Conservation (phyloP, 257 asterid genomes). For the Lycium barbarum region DNA sequence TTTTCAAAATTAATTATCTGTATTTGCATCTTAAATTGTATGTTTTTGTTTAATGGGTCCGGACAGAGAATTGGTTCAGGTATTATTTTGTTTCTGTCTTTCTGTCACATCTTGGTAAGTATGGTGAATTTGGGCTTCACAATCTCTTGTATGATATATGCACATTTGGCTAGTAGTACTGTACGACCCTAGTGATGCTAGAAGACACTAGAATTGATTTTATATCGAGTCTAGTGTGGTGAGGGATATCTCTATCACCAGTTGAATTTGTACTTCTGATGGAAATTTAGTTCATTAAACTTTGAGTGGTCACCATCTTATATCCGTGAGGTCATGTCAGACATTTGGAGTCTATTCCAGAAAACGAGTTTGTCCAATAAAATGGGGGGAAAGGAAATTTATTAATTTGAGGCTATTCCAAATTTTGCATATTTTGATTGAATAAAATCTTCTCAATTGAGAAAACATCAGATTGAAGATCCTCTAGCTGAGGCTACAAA, state of each 20-base stretch:
- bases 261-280: not conserved
- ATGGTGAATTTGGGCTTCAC: conserved; percentile 8
- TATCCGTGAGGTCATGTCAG: conserved; percentile 9
- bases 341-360: conserved; percentile 15
- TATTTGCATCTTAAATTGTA: not conserved
- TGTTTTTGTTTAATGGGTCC: not conserved
- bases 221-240: conserved; percentile 2
- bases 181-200: not conserved
- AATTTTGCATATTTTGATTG: conserved; percentile 21
- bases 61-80: conserved; percentile 64
- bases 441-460: conserved; percentile 25
- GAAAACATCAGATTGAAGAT: conserved; percentile 81
- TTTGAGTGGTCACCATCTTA: conserved; percentile 4
- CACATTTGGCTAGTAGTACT: not conserved
- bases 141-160: not conserved
- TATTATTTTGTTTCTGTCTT: conserved; percentile 35
- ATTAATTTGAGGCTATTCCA: not conserved
- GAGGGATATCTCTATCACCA: not conserved
- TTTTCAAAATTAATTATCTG: not conserved
- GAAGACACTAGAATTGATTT: conserved; percentile 3
- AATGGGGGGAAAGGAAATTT: not conserved
- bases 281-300: conserved; percentile 8
- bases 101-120: conserved; percentile 25
- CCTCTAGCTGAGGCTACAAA: conserved; percentile 90
- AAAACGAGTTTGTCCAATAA: not conserved